Base-by-base conservation (phyloP, 352 stramenopile genomes). In the Globisporangium ultimum region DNA sequence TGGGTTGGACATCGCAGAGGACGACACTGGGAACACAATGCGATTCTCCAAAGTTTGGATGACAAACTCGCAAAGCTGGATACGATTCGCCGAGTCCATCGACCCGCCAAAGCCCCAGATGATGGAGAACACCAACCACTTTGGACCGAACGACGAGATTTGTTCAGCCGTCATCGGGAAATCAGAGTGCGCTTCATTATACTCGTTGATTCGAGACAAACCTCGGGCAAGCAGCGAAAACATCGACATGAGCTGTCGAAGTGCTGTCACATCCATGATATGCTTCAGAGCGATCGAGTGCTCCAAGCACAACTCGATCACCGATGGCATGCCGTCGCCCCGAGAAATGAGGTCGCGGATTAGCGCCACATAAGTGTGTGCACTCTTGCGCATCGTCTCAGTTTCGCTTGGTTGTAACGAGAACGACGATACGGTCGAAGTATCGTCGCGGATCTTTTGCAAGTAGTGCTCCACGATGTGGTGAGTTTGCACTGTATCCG, bases 61-160 rank as follows among this genome's bases (percentile, higher is more conserved):
- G 1, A 93, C 76, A 49, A 89, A 91, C 52, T 97, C 84, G 38
- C 91, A 96, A 43, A 99, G 84, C 28, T 95, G 76, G 41, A 95
- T 85, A 12, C 97, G 87, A 46, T 98, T 93, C 38, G 80, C 73
- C 46, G 89, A 97, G 51, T 97, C 91, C 70, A 98, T 96, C 43
- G 96, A 99, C 20, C 97, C 96, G 53, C 95, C 95, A 71, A 99
- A 99, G n/a, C 96, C 95, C 97, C 97, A 99, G 24, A 99, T 69
- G 47, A 99, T 80, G 17, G 95, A 96, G 64, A 99, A 98, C n/a
- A 99, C 72, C 52, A 99, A 77, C 96, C 97, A 99, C 41, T 98
- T 97, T 15, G 94, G 87, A 8, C 97, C 84, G 76, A 99, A 99
- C 41, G 87, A 84, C 38, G 93, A 79, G 68, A 99, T 94, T 70